Evolutionary conservation across 2,329 filamentous ascomycete genomes (phyloP), one percentile per base, ranked within the genome.

Genomic region (Stagonosporopsis chrysanthemi): DNA sequence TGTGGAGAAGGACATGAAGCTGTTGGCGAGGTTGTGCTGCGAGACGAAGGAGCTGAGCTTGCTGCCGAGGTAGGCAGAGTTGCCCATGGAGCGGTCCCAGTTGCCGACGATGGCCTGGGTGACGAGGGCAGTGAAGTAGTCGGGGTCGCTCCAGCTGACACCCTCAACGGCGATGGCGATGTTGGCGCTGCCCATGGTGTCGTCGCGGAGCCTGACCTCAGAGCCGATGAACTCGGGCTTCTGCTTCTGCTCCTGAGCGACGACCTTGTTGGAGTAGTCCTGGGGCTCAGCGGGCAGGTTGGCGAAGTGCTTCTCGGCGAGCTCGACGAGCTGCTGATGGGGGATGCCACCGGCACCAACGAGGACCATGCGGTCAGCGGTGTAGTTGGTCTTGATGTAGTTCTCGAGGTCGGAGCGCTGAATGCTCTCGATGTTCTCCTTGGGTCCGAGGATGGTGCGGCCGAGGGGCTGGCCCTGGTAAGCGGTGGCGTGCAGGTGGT

Each of bases 331-430:
- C 83, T 97, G 86, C 77, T 93, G 86, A 82, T 99, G 95, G 67
- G 94, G 92, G 65, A 99, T 85, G 72, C 95, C 95, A 80, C 95
- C 95, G 67, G 95, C 89, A 77, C 93, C 93, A 69, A 97, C 95
- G 44, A 99, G 90, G 66, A 99, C 94, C 94, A 99, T 99, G 80
- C 96, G 93, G 83, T 99, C 95, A 67, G 95, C 94, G 57, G 93
- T 97, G 86, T 99, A 99, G 88, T 99, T 99, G 83, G 87, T 95
- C 86, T 96, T 97, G 86, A 99, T 98, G 84, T 99, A 99, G 84
- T 90, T 90, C 79, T 85, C 83, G 69, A 99, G 86, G 81, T 99
- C 94, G 73, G 91, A 87, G 74, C 92, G 90, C 80, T 90, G 89
- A 82, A 99, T 99, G 80, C 90, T 92, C 79, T 92, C 88, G 80